phyloP scores from a whole-genome alignment of 2,329 filamentous ascomycete species.

The Fusarium lateritium region DNA sequence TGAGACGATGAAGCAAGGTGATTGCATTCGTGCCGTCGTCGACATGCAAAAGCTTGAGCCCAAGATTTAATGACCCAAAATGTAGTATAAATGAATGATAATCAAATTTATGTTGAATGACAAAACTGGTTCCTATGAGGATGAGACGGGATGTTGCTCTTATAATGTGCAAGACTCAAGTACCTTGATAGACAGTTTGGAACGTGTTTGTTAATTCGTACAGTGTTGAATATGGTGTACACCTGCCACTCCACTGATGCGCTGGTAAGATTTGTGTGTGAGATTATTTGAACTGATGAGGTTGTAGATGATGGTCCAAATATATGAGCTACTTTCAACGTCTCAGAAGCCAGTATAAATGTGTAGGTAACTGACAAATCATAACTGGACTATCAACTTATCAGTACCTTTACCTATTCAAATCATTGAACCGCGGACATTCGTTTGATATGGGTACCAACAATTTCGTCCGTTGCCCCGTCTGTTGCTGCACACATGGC shows the following conservation, averaged over 20 bases:
- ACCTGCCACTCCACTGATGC: conserved; percentile 15
- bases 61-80: conserved; percentile 47
- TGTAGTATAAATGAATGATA: conserved; percentile 46
- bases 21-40: conserved; percentile 97
- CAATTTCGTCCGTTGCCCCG: neutral
- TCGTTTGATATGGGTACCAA: neutral
- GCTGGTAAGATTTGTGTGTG: neutral
- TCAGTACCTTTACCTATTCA: too few species aligned
- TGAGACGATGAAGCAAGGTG: conserved; percentile 93
- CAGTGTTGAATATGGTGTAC: conserved; percentile 15
- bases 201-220: conserved; percentile 18
- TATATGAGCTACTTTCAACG: neutral
- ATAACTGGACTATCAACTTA: neutral
- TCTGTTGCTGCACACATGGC: neutral
- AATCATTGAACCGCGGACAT: too few species aligned
- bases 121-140: conserved; percentile 7
- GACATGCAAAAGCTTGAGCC: conserved; percentile 65
- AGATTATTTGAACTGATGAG: neutral
- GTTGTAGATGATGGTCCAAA: neutral
- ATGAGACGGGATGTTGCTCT: conserved; percentile 3
- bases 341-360: neutral
- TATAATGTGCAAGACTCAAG: conserved; percentile 21
- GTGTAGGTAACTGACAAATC: neutral
- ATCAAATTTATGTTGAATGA: conserved; percentile 41
- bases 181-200: conserved; percentile 38